Evolutionary conservation across 176 grass and related monocot genomes (phyloP), one percentile per base, ranked within the genome.

Genomic region (Alloteropsis semialata): DNA sequence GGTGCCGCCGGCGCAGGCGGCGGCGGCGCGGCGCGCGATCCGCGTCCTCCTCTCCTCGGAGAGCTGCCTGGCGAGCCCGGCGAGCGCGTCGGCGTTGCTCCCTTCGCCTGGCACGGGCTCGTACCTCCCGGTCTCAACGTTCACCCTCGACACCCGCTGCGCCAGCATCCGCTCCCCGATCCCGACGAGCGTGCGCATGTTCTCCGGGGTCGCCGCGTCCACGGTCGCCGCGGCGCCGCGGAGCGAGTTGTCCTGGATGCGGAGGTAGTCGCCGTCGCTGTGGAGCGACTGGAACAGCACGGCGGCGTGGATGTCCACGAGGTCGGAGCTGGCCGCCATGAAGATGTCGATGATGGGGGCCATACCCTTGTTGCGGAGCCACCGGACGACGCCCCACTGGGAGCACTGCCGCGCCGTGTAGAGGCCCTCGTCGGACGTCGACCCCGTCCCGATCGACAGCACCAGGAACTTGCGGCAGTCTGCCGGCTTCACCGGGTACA

Each of bases 161-260:
- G 58, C 74, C 38, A 94, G 78, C 65, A 92, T 82, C 29, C 85
- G 48, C 25, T 89, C 70, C 18, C 77, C 89, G 38, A 90, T 81
- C 25, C 27, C 33, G 3, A 93, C 57, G 54, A 93, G 85, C n/a
- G 25, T 4, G 17, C 65, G 25, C 92, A 94, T 78, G 82, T 94
- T 94, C 18, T 87, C 79, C 15, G 15, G 44, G 56, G 92, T 92
- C 2, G 92, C 82, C 0, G 65, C 30, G 58, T 94, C 92, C 6
- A 92, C 89, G 10, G 89, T 85, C 0, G 89, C 82, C 0, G 72
- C 57, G 0, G 75, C 44, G 46, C 92, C 89, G 0, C 10, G 37
- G 51, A 94, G 85, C 15, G 87, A 69, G 82, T 82, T 77, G 51
- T 86, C 87, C 89, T 93, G 93, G 61, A 96, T 91, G 48, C 90